Conservation (phyloP, 345 rosid species). For the Eucalyptus erythrocorys region DNA sequence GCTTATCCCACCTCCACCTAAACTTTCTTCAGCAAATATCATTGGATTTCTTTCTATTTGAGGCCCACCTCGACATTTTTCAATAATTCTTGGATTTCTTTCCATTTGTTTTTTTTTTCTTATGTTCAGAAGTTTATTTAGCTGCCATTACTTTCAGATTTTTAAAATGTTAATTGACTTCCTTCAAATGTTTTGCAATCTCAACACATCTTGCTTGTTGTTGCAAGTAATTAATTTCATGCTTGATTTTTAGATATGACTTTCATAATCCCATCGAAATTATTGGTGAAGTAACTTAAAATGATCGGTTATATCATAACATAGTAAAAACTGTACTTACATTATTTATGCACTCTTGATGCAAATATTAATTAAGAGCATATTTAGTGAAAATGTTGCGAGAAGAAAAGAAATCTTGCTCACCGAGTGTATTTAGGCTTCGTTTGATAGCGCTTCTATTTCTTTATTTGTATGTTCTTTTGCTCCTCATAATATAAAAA, state of each 20-base stretch:
- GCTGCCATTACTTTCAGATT: neutral
- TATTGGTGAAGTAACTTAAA: neutral
- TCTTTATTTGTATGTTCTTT: too few species aligned
- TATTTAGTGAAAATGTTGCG: accelerated
- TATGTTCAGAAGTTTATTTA: neutral
- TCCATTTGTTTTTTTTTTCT: neutral
- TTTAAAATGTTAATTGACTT: neutral
- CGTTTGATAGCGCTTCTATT: accelerated
- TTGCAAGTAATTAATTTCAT: neutral
- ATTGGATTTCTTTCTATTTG: neutral
- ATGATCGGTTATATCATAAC: neutral
- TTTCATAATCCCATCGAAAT: accelerated
- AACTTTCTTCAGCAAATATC: neutral
- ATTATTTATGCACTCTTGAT: neutral
- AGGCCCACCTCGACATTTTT: neutral
- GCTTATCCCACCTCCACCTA: neutral
- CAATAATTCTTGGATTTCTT: neutral
- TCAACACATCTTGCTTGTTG: neutral
- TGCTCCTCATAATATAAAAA: too few species aligned
- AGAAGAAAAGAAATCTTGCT: neutral
- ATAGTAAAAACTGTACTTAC: neutral
- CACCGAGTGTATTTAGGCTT: too few species aligned
- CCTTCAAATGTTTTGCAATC: neutral
- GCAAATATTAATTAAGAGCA: neutral
- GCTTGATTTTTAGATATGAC: neutral